Evolutionary conservation across 1,284 basidiomycete species (phyloP).

Genomic region (Ceratorhiza oryzae-sativae): DNA sequence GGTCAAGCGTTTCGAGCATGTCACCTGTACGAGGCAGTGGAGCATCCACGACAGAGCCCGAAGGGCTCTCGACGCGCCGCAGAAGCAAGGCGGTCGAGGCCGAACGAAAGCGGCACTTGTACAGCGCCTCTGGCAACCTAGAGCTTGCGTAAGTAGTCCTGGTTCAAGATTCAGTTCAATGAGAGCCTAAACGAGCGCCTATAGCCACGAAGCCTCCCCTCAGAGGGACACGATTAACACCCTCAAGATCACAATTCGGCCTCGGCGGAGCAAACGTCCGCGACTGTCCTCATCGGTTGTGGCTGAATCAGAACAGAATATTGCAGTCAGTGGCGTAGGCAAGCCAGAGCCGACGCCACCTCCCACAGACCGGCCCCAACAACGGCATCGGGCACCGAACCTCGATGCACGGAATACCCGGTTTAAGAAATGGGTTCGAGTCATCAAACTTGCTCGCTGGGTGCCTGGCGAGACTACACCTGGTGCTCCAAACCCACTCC

Average conservation of each 20-base stretch:
- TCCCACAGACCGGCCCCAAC: neutral
- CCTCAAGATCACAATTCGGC: conserved; percentile 27
- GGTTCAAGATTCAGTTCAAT: conserved; percentile 11
- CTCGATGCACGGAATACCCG: conserved; percentile 25
- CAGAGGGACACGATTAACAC: neutral
- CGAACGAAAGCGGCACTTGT: neutral
- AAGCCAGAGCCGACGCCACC: neutral
- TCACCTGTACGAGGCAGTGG: conserved; percentile 13
- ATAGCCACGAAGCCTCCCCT: conserved; percentile 28
- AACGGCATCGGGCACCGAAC: neutral
- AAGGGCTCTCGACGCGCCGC: conserved; percentile 33
- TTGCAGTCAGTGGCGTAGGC: neutral
- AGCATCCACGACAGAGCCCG: conserved; percentile 17
- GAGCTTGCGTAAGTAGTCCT: conserved; percentile 9
- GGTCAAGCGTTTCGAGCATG: conserved; percentile 23
- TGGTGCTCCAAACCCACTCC: conserved; percentile 28
- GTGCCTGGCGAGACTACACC: conserved; percentile 23
- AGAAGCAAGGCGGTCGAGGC: conserved; percentile 28
- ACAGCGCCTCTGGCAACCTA: neutral
- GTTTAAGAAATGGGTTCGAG: conserved; percentile 34
- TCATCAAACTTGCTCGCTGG: conserved; percentile 14
- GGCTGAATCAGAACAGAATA: neutral
- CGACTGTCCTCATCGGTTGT: neutral
- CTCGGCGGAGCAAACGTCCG: conserved; percentile 17
- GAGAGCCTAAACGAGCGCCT: conserved; percentile 24